Evolutionary conservation across 345 rosid species (phyloP), one percentile per base, ranked within the genome.

Genomic region (Noccaea bulbosa): DNA sequence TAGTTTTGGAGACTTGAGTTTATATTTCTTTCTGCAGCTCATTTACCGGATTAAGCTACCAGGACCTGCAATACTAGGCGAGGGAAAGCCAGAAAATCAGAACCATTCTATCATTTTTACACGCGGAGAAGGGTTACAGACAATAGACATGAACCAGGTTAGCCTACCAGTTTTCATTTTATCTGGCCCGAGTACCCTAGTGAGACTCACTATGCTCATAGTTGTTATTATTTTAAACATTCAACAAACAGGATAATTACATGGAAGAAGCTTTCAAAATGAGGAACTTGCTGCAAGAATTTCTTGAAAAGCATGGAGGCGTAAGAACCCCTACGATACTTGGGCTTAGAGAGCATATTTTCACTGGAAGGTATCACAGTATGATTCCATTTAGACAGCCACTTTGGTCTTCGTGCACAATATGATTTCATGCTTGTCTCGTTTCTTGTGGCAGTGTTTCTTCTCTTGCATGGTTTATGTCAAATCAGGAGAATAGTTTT

Each of bases 401-500:
- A 81, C 79, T 83, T 71, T 70, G 55, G 58, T 35, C 81, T 27
- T 65, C 3, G 15, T 15, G 44, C 54, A 10, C 46, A 11, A 41
- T 45, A 12, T 56, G 48, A 61, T 75, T n/a, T 68, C 27, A 8
- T 62, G 54, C 53, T 62, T 55, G 11, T 69, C 47, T 55, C 2
- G 27, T 57, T 43, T 37, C 37, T 59, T 63, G 93, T 67, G 80
- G 81, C 89, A 86, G 94, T 86, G 94, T 88, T 77, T 88, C 94
- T 57, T 86, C 94, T 75, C 92, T 89, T 65, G 96, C 96, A 8
- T 89, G 96, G 96, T 89, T 89, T 80, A 89, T 89, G 92, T 89
- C 92, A 24, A 82, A 84, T 80, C 96, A 89, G 74, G 96, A 89
- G 74, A 89, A 82, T 55, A 87, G 96, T 67, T 89, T 89, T 79